These are phyloP conservation scores for Pelagophyceae sp. DNA, from an alignment of 352 stramenopile genomes.

Conservation along the genomic window DNA sequence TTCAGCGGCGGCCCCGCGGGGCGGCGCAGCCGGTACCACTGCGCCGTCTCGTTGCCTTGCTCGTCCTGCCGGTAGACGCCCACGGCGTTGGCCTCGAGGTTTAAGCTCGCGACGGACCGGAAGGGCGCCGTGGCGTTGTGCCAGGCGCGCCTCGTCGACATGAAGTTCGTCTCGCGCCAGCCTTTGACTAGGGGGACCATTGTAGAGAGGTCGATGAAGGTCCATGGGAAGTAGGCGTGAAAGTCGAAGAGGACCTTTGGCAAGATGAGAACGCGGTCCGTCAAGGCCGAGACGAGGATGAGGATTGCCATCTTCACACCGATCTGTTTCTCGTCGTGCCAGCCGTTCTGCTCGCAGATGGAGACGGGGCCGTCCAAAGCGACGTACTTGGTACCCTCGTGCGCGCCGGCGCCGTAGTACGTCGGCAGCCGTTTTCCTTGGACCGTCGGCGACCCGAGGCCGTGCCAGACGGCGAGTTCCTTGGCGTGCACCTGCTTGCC, in stretches of 20 bases:
- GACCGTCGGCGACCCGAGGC: background rate
- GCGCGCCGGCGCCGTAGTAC: constrained; percentile 5
- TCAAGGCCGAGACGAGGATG: background rate
- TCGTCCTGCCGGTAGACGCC: background rate
- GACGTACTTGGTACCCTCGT: background rate
- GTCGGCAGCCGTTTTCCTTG: no score
- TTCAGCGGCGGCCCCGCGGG: background rate
- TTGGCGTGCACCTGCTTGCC: constrained; percentile 40
- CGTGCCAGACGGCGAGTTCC: constrained; percentile 35
- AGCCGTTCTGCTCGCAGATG: constrained; percentile 8
- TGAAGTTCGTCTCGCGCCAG: constrained; percentile 39
- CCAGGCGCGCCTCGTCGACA: constrained; percentile 29
- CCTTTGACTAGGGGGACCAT: constrained; percentile 24
- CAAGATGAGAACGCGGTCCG: background rate
- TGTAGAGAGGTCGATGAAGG: constrained; percentile 28
- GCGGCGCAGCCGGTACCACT: no score
- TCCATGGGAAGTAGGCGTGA: constrained; percentile 31
- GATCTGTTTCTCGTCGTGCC: background rate
- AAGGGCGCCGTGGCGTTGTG: constrained; percentile 25
- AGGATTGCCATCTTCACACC: background rate
- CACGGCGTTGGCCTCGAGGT: background rate
- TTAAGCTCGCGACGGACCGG: constrained; percentile 14
- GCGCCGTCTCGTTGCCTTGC: background rate
- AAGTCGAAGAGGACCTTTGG: constrained; percentile 23
- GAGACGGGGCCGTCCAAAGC: background rate